These are phyloP conservation scores for Phytophthora rubi DNA, from an alignment of 352 stramenopile species.

Conservation along the genomic window DNA sequence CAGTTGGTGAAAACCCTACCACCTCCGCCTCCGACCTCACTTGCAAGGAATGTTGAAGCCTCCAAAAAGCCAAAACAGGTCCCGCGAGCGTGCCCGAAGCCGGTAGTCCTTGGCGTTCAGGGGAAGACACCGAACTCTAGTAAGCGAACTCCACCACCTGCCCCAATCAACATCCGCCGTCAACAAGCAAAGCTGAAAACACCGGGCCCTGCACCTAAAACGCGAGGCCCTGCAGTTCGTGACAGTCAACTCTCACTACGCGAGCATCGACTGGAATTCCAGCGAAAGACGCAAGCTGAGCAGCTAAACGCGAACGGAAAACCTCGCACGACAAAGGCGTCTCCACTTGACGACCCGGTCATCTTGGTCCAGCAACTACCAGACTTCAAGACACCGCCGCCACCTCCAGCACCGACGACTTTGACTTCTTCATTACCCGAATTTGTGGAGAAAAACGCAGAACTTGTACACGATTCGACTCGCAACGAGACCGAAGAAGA, in stretches of 20 bases:
- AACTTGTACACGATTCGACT: background rate
- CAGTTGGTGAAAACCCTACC: constrained; percentile 38
- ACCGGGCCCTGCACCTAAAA: constrained; percentile 12
- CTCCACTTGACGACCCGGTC: constrained; percentile 65
- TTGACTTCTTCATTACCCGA: constrained; percentile 12
- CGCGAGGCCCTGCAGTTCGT: constrained; percentile 7
- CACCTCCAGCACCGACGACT: constrained; percentile 26
- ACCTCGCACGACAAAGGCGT: constrained; percentile 7
- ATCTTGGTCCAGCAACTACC: constrained; percentile 79
- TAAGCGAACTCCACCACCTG: constrained; percentile 19
- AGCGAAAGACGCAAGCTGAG: constrained; percentile 50
- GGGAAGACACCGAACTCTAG: constrained; percentile 8
- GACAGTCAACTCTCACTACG: constrained; percentile 26
- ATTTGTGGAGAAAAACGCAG: constrained; percentile 16
- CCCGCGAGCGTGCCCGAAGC: constrained; percentile 29
- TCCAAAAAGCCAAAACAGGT: constrained; percentile 17
- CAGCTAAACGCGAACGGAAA: constrained; percentile 4
- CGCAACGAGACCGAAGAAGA: constrained; percentile 25
- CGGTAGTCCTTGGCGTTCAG: constrained; percentile 17
- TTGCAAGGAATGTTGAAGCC: constrained; percentile 12
- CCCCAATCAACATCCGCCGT: constrained; percentile 17
- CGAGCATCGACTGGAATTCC: constrained; percentile 35
- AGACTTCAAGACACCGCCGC: constrained; percentile 27
- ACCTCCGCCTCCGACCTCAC: constrained; percentile 24
- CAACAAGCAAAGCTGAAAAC: constrained; percentile 23